Conservation (phyloP, 1,284 basidiomycete species). For the Inonotus hispidus region DNA sequence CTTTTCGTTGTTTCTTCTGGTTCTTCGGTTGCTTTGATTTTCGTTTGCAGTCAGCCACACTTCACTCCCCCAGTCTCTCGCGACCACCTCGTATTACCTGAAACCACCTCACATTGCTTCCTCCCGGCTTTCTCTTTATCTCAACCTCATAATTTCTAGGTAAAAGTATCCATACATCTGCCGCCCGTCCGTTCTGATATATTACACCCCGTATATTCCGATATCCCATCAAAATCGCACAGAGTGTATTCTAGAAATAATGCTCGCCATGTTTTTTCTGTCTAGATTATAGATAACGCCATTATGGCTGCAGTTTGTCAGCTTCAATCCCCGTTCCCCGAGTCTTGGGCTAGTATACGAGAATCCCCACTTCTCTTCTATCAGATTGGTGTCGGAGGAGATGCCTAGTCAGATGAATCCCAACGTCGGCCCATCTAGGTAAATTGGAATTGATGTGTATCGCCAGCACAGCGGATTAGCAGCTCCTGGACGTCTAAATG, state of each 20-base stretch:
- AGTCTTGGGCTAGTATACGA: too few species aligned
- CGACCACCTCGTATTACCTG: not conserved
- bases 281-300: not conserved
- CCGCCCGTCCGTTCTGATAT: not conserved
- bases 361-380: too few species aligned
- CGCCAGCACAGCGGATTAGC: not conserved
- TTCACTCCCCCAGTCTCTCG: not conserved
- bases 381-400: too few species aligned
- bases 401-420: too few species aligned
- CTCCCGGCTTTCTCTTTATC: not conserved
- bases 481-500: not conserved
- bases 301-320: not conserved
- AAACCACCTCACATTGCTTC: not conserved
- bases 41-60: not conserved
- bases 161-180: constrained; percentile 12
- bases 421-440: too few species aligned
- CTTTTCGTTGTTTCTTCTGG: not conserved
- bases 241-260: constrained; percentile 16
- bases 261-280: not conserved
- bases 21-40: not conserved
- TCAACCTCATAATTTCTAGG: not conserved
- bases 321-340: not conserved
- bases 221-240: not conserved
- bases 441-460: too few species aligned
- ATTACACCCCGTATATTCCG: not conserved